These are phyloP conservation scores for Umbellularia californica DNA, from an alignment of 164 flowering plant genomes.

Conservation along the genomic window DNA sequence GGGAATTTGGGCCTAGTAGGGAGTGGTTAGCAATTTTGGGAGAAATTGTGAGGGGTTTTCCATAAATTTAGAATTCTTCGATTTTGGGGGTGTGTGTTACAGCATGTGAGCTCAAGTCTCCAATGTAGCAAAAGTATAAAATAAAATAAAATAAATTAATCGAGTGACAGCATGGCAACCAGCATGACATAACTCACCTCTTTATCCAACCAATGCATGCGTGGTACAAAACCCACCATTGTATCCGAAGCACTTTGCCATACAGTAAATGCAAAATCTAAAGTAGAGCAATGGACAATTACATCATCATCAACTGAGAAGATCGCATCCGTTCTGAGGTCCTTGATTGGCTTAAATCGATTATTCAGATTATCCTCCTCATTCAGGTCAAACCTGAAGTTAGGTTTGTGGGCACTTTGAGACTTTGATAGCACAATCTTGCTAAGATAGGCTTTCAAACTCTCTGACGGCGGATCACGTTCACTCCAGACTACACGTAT, in stretches of 20 bases:
- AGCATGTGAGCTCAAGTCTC: too few species aligned
- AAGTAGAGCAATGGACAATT: constrained; percentile 39
- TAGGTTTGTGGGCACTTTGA: constrained; percentile 35
- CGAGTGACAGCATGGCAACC: too few species aligned
- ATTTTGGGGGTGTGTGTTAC: too few species aligned
- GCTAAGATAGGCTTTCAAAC: constrained; percentile 32
- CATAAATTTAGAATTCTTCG: too few species aligned
- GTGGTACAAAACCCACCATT: constrained; percentile 59
- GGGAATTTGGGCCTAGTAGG: too few species aligned
- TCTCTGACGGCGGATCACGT: constrained; percentile 41
- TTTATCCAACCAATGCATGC: constrained; percentile 42
- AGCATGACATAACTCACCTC: constrained; percentile 25
- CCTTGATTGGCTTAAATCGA: constrained; percentile 44
- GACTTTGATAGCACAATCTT: constrained; percentile 39
- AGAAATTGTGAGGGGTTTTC: too few species aligned
- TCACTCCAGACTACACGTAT: constrained; percentile 59
- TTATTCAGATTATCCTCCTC: constrained; percentile 46
- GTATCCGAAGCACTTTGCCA: constrained; percentile 52
- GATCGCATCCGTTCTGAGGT: constrained; percentile 48
- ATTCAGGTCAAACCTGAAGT: constrained; percentile 41
- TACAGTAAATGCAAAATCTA: constrained; percentile 48
- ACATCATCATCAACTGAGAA: constrained; percentile 63
- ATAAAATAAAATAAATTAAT: too few species aligned
- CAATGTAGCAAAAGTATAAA: too few species aligned
- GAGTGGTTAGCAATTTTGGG: too few species aligned